Evolutionary conservation across 1,284 basidiomycete genomes (phyloP).

Genomic region (Tetrapyrgos nigripes): DNA sequence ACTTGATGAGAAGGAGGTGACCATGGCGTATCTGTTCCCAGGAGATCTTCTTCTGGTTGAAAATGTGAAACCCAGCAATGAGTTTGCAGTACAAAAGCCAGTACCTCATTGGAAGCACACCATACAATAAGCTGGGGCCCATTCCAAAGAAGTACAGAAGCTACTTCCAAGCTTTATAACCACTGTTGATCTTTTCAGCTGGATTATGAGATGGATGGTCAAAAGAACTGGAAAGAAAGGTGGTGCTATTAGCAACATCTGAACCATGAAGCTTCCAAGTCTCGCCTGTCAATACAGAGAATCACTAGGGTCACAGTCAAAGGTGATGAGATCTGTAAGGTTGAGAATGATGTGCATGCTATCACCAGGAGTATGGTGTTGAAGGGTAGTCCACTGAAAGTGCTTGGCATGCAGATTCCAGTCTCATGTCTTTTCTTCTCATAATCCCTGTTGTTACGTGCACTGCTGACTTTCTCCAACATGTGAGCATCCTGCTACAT

Average conservation of each 20-base stretch:
- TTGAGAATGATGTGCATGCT: slow-evolving; percentile 36
- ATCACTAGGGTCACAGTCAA: slow-evolving; percentile 22
- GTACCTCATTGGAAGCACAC: slow-evolving; percentile 29
- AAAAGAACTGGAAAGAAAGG: slow-evolving; percentile 29
- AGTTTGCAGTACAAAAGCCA: slow-evolving; percentile 32
- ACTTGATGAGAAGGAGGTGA: slow-evolving; percentile 14
- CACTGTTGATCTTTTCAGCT: slow-evolving; percentile 18
- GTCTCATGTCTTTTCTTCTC: background rate
- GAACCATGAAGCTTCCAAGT: slow-evolving; percentile 29
- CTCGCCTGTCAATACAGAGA: slow-evolving; percentile 14
- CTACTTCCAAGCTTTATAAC: slow-evolving; percentile 26
- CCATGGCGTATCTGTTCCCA: slow-evolving; percentile 13
- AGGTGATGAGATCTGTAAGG: slow-evolving; percentile 32
- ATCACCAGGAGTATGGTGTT: slow-evolving; percentile 17
- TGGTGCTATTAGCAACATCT: slow-evolving; percentile 16
- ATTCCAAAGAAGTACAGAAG: slow-evolving; percentile 29
- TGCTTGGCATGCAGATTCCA: slow-evolving; percentile 21
- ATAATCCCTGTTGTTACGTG: background rate
- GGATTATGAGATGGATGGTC: slow-evolving; percentile 32
- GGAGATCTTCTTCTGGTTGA: slow-evolving; percentile 26
- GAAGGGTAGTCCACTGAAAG: slow-evolving; percentile 23
- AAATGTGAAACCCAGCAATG: slow-evolving; percentile 25
- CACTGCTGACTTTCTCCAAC: slow-evolving; percentile 2
- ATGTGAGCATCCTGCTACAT: slow-evolving; percentile 29
- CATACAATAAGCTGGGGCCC: slow-evolving; percentile 31